phyloP scores from a whole-genome alignment of 2,329 filamentous ascomycete species.

The Phialocephala sp. region DNA sequence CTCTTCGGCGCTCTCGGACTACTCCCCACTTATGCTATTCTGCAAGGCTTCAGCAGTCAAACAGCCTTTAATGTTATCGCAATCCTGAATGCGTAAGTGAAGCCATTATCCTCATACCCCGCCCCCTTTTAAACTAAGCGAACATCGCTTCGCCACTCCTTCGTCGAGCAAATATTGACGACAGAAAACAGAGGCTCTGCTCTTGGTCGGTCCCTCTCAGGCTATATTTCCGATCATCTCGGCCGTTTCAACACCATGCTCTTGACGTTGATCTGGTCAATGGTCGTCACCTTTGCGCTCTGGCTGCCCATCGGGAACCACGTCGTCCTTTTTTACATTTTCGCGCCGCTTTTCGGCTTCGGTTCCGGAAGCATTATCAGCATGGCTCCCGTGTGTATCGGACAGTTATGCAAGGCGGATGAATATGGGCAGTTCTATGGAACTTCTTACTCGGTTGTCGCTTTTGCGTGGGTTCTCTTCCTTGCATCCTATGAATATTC shows the following conservation, averaged over 20 bases:
- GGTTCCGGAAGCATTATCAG: constrained; percentile 40
- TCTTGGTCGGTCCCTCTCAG: constrained; percentile 35
- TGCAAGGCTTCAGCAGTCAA: constrained; percentile 64
- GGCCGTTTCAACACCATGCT: constrained; percentile 39
- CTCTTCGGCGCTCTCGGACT: constrained; percentile 85
- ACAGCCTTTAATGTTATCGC: constrained; percentile 83
- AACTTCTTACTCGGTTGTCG: constrained; percentile 38
- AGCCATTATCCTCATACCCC: neutral
- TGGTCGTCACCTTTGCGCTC: constrained; percentile 33
- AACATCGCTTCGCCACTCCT: neutral
- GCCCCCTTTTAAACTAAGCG: neutral
- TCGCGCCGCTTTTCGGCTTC: constrained; percentile 41
- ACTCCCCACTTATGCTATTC: constrained; percentile 76
- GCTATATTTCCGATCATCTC: constrained; percentile 35
- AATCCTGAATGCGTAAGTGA: constrained; percentile 72
- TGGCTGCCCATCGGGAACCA: constrained; percentile 37
- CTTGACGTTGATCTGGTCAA: constrained; percentile 33
- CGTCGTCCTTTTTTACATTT: constrained; percentile 38
- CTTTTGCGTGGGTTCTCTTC: constrained; percentile 40
- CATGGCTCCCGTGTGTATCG: constrained; percentile 41
- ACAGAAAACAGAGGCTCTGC: constrained; percentile 33
- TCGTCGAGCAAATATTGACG: neutral
- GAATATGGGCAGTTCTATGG: constrained; percentile 42
- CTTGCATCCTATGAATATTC: neutral
- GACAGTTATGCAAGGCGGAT: constrained; percentile 39